Evolutionary conservation across 2,329 filamentous ascomycete species (phyloP).

Genomic region (Botrytis fragariae): DNA sequence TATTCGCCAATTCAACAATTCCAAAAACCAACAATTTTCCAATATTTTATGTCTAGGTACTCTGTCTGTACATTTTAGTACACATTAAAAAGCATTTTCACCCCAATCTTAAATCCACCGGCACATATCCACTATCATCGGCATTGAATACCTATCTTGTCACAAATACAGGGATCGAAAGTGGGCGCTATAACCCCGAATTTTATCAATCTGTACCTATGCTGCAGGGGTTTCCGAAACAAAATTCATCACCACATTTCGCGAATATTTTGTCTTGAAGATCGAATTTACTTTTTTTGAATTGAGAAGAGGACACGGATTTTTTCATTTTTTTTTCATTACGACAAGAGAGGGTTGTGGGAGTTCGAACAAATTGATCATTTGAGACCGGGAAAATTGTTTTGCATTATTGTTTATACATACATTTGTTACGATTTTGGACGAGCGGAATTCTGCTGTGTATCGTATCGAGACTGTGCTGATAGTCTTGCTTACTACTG

Average conservation of each 20-base stretch:
- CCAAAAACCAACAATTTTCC: background rate
- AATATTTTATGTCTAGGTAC: background rate
- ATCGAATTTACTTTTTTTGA: background rate
- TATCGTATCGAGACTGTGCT: background rate
- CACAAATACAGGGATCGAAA: background rate
- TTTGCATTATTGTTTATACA: background rate
- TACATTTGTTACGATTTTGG: background rate
- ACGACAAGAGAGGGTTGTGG: background rate
- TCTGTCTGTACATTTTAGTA: background rate
- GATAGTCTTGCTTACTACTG: background rate
- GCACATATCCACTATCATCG: slow-evolving; percentile 5
- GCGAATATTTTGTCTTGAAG: background rate
- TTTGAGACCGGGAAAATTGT: background rate
- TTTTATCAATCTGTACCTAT: background rate
- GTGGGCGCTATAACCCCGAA: background rate
- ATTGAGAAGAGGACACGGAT: background rate
- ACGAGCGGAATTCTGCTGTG: background rate
- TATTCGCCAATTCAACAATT: background rate
- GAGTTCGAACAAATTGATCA: background rate
- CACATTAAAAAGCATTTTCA: background rate
- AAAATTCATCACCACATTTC: background rate
- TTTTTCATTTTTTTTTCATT: background rate
- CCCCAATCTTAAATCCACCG: background rate
- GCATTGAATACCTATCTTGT: slow-evolving; percentile 18
- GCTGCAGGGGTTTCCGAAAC: background rate